These are phyloP conservation scores for Talaromyces sp. DNA, from an alignment of 2,329 filamentous ascomycete genomes.

Conservation along the genomic window DNA sequence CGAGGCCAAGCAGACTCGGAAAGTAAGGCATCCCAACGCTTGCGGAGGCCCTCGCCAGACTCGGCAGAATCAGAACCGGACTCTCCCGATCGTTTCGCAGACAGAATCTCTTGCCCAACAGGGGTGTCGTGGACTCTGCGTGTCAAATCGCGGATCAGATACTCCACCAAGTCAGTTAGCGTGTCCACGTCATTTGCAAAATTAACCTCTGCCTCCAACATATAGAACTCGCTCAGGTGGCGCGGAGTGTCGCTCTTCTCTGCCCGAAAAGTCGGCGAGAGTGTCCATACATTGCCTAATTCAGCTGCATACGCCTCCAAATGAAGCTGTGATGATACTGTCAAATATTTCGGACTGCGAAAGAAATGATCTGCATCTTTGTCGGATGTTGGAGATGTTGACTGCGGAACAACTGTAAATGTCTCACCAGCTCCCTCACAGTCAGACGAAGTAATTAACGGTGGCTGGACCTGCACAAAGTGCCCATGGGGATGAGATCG, in stretches of 20 bases:
- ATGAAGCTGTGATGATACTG: conserved; percentile 91
- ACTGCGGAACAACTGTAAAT: conserved; percentile 62
- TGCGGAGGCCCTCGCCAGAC: conserved; percentile 49
- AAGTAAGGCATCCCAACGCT: conserved; percentile 69
- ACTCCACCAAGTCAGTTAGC: conserved; percentile 76
- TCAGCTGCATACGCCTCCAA: conserved; percentile 87
- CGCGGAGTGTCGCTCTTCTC: conserved; percentile 90
- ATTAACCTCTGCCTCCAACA: conserved; percentile 88
- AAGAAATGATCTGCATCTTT: conserved; percentile 62
- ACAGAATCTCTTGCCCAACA: conserved; percentile 54
- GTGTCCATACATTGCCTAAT: conserved; percentile 84
- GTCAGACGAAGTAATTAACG: conserved; percentile 92
- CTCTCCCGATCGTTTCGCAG: conserved; percentile 37
- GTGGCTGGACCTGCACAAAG: conserved; percentile 70
- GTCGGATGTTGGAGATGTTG: conserved; percentile 21
- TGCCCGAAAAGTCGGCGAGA: conserved; percentile 90
- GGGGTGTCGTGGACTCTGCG: conserved; percentile 46
- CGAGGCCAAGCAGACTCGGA: conserved; percentile 62
- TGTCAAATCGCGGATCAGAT: conserved; percentile 63
- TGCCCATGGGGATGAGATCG: conserved; percentile 56
- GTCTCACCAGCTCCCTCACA: conserved; percentile 96
- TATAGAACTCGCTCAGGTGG: conserved; percentile 96
- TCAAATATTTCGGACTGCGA: conserved; percentile 82
- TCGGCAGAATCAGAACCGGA: conserved; percentile 35
- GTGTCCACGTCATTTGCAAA: conserved; percentile 67